These are phyloP conservation scores for Quercus tomentella DNA, from an alignment of 331 rosid genomes.

Conservation along the genomic window DNA sequence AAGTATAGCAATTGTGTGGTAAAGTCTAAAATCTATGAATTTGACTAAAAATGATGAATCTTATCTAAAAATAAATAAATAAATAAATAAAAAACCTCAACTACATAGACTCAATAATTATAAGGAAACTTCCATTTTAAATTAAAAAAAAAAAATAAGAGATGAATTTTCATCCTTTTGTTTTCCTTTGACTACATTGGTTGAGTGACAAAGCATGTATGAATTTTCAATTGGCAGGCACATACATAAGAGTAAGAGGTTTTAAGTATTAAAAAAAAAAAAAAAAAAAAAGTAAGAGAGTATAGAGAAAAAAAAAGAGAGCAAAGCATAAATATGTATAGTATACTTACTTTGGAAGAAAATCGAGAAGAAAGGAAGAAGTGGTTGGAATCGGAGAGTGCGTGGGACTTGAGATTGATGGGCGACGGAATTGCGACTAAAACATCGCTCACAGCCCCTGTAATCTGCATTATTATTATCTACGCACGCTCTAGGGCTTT, in stretches of 20 bases:
- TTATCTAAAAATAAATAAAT: no score
- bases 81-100: no score
- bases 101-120: neutral
- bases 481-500: no score
- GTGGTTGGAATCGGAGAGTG: conserved; percentile 48
- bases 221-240: neutral
- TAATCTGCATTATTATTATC: conserved; percentile 47
- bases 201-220: neutral
- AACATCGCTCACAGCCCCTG: conserved; percentile 64
- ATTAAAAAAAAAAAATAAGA: neutral
- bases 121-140: neutral
- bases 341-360: conserved; percentile 45
- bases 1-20: neutral
- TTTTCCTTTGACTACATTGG: neutral
- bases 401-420: conserved; percentile 47
- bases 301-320: neutral
- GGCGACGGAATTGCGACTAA: conserved; percentile 57
- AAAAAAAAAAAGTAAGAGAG: neutral
- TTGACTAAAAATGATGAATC: neutral
- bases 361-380: conserved; percentile 41
- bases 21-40: neutral
- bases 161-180: neutral
- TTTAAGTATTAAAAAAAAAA: neutral
- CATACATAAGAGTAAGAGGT: neutral
- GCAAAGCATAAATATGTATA: no score